Evolutionary conservation across 768 basidiomycete species (phyloP), one percentile per base, ranked within the genome.

Genomic region (Mycena amicta): DNA sequence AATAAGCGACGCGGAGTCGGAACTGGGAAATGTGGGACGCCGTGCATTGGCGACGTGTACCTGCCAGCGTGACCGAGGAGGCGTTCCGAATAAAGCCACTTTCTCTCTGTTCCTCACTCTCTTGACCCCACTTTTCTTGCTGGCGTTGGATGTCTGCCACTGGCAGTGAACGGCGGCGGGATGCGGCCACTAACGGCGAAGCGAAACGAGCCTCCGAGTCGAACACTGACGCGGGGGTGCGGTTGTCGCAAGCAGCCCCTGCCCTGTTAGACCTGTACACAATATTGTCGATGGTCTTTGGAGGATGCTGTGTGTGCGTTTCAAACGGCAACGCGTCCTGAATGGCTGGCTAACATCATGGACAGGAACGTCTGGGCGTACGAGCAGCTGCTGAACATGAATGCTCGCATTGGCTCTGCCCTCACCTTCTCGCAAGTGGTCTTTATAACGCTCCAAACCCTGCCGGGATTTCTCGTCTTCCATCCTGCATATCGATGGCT

Each of bases 361-460:
- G 43, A 25, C 61, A 90, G 88, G 25, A 93, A 93, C 70, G 90
- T 91, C 8, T 86, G 86, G 82, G 79, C 87, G 2, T 88, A 90
- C 66, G 91, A 93, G 69, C 81, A 87, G 50, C 72, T 95, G 20
- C 78, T 93, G 20, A 83, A 84, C 53, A 74, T 86, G 64, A 87
- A 88, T 70, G 83, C 90, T 26, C 77, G 76, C 18, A 81, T 90
- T 25, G 90, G 90, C 22, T 88, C 91, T 11, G 88, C 91, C 29
- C 80, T 95, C 45, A 93, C 92, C 3, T 91, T 93, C 74, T 84
- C 85, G 13, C 93, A 95, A 72, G 90, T 92, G 83, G 65, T 86
- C 31, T 93, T 92, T 73, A 88, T 93, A 53, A 80, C 90, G 5
- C 29, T 81, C 11, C 87, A 87, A 54, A 84, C 83, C 11, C 72